Base-by-base conservation (phyloP, 192 early-diverging fungal species). In the Linnemannia schmuckeri region DNA sequence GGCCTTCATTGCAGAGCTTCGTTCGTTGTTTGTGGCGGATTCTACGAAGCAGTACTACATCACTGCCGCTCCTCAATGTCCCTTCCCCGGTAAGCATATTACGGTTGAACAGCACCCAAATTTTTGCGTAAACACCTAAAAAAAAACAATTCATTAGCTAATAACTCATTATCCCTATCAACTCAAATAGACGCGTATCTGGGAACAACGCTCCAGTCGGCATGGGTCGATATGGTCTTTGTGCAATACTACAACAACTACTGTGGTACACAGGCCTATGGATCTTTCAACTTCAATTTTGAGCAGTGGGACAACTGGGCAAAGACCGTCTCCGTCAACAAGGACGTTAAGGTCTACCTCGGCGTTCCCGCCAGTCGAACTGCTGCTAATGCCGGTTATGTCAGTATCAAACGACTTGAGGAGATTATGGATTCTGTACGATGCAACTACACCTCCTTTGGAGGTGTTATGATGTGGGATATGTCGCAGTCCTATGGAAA, bases 241-340 rank as follows among this genome's bases (percentile, higher is more conserved):
- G 93, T 96, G 2, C 95, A 96, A 87, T 96, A 95, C 77, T 96
- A 96, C 90, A 96, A 96, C 89, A 96, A 96, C 88, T 95, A 93
- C 84, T 96, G 95, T 69, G 88, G 90, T 38, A 82, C 92, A 8
- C 61, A 85, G 22, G 79, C 74, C 54, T 86, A 38, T 7, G 83
- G 83, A 20, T 80, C 88, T 9, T 71, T 76, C 47, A 92, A 90
- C 81, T 96, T 94, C 88, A 96, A 96, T 88, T 96, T 93, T 88
- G 93, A 93, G 49, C 89, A 90, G 69, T 96, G 95, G 95, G 90
- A 94, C 47, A 90, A 89, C 33, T 95, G 94, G 94, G 93, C 94
- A 6, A 90, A 90, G 20, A 88, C 89, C 2, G 75, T 82, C 2
- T 90, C 93, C 2, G 82, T 91, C 30, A 93, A 94, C 82, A 92